Evolutionary conservation across 257 asterid genomes (phyloP).

Genomic region (Fraxinus excelsior): DNA sequence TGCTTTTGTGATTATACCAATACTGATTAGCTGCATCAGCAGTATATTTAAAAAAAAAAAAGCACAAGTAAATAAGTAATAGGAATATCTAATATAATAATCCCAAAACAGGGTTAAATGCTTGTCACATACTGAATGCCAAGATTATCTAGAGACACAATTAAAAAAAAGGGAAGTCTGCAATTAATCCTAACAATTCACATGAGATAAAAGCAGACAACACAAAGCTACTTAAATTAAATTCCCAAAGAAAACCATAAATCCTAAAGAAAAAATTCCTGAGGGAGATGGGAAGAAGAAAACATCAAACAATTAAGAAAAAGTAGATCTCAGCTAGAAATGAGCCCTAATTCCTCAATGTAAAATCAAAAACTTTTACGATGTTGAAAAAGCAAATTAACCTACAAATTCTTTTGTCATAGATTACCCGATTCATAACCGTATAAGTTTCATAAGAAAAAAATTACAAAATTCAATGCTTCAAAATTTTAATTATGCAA

Average conservation of each 20-base stretch:
- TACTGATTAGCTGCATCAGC: too few relatives aligned
- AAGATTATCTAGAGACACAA: not conserved
- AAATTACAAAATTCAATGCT: not conserved
- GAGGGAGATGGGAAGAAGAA: not conserved
- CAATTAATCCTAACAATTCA: not conserved
- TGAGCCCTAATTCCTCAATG: not conserved
- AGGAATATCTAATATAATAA: slow-evolving; percentile 10
- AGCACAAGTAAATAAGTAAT: not conserved
- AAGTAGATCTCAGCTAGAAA: not conserved
- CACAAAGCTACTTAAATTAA: not conserved
- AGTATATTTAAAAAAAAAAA: too few relatives aligned
- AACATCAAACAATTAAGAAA: not conserved
- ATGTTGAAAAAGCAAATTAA: not conserved
- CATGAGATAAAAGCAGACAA: not conserved
- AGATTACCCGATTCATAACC: slow-evolving; percentile 16
- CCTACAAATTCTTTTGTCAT: not conserved
- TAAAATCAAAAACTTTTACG: not conserved
- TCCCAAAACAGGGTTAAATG: not conserved
- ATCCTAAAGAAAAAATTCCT: not conserved
- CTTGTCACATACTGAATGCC: not conserved
- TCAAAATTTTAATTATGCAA: not conserved
- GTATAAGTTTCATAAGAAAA: not conserved
- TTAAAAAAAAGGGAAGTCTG: not conserved
- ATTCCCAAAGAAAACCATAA: not conserved
- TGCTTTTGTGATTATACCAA: too few relatives aligned